These are phyloP conservation scores for Claviceps spartinae DNA, from an alignment of 2,329 filamentous ascomycete genomes.

Conservation along the genomic window DNA sequence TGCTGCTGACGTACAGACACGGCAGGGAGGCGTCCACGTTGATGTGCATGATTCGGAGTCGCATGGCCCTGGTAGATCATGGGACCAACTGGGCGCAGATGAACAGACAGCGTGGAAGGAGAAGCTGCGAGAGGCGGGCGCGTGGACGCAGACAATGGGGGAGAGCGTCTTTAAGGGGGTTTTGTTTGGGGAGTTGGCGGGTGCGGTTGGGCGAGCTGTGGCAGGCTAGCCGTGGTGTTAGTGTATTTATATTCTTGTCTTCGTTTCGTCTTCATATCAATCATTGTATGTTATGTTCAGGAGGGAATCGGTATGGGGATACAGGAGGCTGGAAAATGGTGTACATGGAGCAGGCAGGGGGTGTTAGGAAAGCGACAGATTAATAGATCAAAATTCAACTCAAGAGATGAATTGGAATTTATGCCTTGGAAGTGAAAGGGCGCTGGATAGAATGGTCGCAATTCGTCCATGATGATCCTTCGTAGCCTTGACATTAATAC, in stretches of 20 bases:
- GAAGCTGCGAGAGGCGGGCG: conserved; percentile 53
- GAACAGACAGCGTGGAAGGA: conserved; percentile 58
- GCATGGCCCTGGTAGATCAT: conserved; percentile 44
- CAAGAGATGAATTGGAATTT: too few relatives aligned
- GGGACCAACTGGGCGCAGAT: conserved; percentile 54
- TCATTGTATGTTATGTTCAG: neutral
- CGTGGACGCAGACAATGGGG: conserved; percentile 69
- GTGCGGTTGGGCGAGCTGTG: conserved; percentile 41
- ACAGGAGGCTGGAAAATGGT: too few relatives aligned
- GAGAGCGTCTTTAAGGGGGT: conserved; percentile 65
- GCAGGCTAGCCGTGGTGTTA: conserved; percentile 18
- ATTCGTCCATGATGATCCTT: too few relatives aligned
- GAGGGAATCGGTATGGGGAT: neutral
- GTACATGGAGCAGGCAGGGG: too few relatives aligned
- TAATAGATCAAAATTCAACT: too few relatives aligned
- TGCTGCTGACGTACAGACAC: conserved; percentile 2
- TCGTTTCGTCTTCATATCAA: neutral
- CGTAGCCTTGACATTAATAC: too few relatives aligned
- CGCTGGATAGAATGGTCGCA: too few relatives aligned
- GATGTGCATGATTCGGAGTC: conserved; percentile 32
- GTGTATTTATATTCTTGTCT: neutral
- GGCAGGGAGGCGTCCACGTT: conserved; percentile 20
- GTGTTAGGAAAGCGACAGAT: too few relatives aligned
- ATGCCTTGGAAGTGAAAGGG: too few relatives aligned
- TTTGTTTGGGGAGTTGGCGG: conserved; percentile 61